These are phyloP conservation scores for Diaporthe batatas DNA, from an alignment of 2,329 filamentous ascomycete genomes.

Conservation along the genomic window DNA sequence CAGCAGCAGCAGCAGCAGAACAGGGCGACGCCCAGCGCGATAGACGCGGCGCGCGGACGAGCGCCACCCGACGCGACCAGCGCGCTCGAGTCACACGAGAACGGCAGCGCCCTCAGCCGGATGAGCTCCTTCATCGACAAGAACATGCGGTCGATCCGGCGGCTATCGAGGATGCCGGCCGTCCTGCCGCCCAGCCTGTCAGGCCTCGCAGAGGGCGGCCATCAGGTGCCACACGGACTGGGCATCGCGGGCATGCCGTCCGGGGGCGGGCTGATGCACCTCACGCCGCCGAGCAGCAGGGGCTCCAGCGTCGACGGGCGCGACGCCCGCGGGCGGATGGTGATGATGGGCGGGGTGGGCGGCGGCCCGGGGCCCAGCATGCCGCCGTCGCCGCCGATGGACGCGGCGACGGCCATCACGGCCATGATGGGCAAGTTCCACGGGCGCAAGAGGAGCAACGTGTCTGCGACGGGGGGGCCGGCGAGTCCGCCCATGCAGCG, in stretches of 20 bases:
- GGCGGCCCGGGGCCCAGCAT: conserved; percentile 8
- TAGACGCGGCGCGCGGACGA: conserved; percentile 55
- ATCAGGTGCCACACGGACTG: conserved; percentile 42
- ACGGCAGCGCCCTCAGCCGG: conserved; percentile 56
- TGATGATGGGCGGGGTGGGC: background rate
- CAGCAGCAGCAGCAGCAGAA: conserved; percentile 41
- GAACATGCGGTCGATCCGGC: conserved; percentile 58
- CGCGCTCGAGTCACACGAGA: conserved; percentile 57
- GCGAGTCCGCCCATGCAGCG: background rate
- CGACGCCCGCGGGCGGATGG: conserved; percentile 38
- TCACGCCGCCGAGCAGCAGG: conserved; percentile 53
- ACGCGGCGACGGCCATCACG: conserved; percentile 48
- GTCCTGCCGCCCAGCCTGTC: conserved; percentile 51
- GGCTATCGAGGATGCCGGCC: conserved; percentile 57
- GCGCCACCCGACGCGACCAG: conserved; percentile 52
- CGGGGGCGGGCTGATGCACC: conserved; percentile 8
- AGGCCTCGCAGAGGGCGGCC: conserved; percentile 48
- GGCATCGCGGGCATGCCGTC: conserved; percentile 33
- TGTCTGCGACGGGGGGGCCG: background rate
- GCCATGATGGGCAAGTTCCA: conserved; percentile 53
- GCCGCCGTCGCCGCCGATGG: conserved; percentile 50
- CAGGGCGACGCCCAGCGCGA: conserved; percentile 55
- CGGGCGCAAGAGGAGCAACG: conserved; percentile 34
- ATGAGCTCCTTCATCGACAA: conserved; percentile 60
- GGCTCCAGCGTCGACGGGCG: conserved; percentile 48